Base-by-base conservation (phyloP, 2,329 filamentous ascomycete genomes). In the Neopestalotiopsis sp. region DNA sequence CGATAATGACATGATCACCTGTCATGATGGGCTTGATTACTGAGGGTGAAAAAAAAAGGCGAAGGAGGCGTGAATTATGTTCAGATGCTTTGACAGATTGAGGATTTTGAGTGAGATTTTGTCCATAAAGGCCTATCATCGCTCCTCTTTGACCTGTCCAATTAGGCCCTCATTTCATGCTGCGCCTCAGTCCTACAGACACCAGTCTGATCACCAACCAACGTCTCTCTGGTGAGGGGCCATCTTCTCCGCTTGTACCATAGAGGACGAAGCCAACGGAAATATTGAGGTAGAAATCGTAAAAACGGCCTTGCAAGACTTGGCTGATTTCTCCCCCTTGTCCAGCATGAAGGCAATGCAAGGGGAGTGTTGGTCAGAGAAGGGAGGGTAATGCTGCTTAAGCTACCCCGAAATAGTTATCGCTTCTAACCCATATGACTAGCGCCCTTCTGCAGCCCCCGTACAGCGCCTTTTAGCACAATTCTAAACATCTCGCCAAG, bases 1-100 rank as follows among this genome's bases (percentile, higher is more conserved):
- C 42, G 38, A 70, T 70, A 28, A 70, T 28, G 32, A 70, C 69
- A 58, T 70, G 69, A 32, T 20, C 56, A 14, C 20, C 30, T 59
- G 45, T 0, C 45, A 53, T 53, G 45, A 53, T 20, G 17, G 14
- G 7, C n/a, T 53, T 7, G 45, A 5, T 20, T 17, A 20, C n/a
- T 17, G 45, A 1, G n/a, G 5, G 45, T 4, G 14, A 1, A 53
- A 6, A 2, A 17, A 6, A 49, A 17, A n/a, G 14, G 12, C 0
- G 14, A 49, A n/a, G 45, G 34, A 38, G 34, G 34, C 34, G 5
- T 53, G 45, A n/a, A 7, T 53, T 53, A 5, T n/a, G 45, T 10
- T 2, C n/a, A 6, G 17, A 20, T 20, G 13, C 3, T 20, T n/a
- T 17, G 17, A n/a, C 5, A 20, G 45, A 53, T 53, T 7, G 17